These are phyloP conservation scores for Tricholomella constricta DNA, from an alignment of 768 basidiomycete species.

Conservation along the genomic window DNA sequence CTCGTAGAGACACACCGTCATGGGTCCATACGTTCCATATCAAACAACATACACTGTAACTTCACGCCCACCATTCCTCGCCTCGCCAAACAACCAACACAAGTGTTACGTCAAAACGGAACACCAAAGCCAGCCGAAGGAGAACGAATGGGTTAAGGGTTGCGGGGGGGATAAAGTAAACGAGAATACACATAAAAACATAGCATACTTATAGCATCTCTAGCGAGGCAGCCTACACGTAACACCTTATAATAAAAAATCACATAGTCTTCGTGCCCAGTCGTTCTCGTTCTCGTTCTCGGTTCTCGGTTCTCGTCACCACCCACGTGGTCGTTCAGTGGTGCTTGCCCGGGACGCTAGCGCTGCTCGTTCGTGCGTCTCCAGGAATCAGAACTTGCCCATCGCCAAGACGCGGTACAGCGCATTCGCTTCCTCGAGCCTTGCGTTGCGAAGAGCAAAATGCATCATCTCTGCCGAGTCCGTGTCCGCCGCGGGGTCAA, in stretches of 20 bases:
- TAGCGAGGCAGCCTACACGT: slow-evolving; percentile 1
- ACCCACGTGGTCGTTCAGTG: too few species aligned
- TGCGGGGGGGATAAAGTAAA: background rate
- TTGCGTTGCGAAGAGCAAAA: slow-evolving; percentile 70
- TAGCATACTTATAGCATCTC: slow-evolving; percentile 17
- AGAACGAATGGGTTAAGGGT: background rate
- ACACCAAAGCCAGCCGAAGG: background rate
- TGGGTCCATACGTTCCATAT: too few species aligned
- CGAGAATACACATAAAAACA: slow-evolving; percentile 18
- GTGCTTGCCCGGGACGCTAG: too few species aligned
- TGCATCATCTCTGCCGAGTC: slow-evolving; percentile 80
- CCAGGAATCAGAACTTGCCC: slow-evolving; percentile 35
- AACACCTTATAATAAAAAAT: slow-evolving; percentile 9
- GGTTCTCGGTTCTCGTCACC: too few species aligned
- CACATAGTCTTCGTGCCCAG: slow-evolving; percentile 16
- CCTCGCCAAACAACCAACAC: background rate
- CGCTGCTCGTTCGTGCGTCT: too few species aligned
- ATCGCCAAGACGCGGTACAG: slow-evolving; percentile 67
- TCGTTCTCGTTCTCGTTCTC: slow-evolving; percentile 2
- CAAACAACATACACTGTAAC: background rate
- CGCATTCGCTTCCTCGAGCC: slow-evolving; percentile 75
- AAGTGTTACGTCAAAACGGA: too few species aligned
- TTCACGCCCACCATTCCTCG: background rate
- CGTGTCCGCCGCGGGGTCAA: slow-evolving; percentile 62
- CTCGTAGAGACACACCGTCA: too few species aligned